These are phyloP conservation scores for Tolypocladium amazonense DNA, from an alignment of 2,329 filamentous ascomycete genomes.

Conservation along the genomic window DNA sequence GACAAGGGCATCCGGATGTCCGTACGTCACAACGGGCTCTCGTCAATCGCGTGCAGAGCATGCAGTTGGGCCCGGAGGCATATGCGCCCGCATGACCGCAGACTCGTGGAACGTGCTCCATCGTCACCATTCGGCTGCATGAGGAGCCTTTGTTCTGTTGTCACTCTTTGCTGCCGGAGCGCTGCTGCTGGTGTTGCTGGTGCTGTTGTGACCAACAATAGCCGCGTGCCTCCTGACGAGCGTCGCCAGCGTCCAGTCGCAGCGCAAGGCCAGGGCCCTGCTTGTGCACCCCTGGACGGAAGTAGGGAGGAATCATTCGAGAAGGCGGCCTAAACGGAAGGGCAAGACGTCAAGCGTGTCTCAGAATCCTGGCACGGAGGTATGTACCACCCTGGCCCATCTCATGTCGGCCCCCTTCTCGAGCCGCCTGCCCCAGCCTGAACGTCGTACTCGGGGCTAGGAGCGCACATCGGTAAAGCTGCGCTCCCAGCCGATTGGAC, in stretches of 20 bases:
- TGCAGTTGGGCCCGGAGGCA: too few relatives aligned
- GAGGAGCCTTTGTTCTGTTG: not conserved
- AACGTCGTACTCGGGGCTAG: not conserved
- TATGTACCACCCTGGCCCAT: not conserved
- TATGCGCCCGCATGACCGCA: not conserved
- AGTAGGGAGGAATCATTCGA: conserved; percentile 5
- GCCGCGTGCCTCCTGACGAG: not conserved
- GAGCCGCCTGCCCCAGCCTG: not conserved
- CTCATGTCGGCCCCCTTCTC: not conserved
- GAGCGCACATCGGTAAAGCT: conserved; percentile 3
- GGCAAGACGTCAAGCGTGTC: conserved; percentile 3
- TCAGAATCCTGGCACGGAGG: conserved; percentile 1
- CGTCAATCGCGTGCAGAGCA: not conserved
- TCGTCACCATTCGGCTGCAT: not conserved
- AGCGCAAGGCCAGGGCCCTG: not conserved
- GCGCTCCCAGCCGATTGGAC: conserved; percentile 7
- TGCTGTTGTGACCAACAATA: not conserved
- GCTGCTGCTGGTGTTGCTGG: not conserved
- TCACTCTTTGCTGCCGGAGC: not conserved
- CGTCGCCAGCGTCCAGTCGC: not conserved
- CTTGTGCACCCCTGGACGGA: not conserved
- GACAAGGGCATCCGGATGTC: not conserved
- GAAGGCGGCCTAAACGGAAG: conserved; percentile 1
- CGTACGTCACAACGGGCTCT: not conserved
- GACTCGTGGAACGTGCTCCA: not conserved